phyloP scores from a whole-genome alignment of 305 asterid genomes.

The Fraxinus dipetala region DNA sequence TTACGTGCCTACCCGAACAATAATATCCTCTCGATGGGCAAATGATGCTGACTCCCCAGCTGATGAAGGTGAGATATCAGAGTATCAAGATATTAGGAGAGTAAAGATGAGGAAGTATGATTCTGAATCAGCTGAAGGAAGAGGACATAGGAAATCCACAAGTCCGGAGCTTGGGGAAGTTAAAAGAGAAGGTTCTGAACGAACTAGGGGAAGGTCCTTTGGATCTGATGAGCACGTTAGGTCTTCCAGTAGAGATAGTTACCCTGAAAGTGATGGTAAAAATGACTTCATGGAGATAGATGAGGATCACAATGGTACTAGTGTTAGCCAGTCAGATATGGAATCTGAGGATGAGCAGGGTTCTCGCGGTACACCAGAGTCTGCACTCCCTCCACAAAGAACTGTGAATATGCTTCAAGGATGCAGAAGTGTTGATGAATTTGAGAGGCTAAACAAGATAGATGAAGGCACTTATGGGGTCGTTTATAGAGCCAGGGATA shows the following conservation, averaged over 20 bases:
- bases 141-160: conserved; percentile 32
- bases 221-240: conserved; percentile 56
- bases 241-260: conserved; percentile 69
- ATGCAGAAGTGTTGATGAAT: conserved; percentile 86
- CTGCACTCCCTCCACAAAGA: conserved; percentile 46
- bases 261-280: conserved; percentile 37
- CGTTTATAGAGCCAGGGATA: conserved; percentile 83
- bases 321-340: conserved; percentile 45
- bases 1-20: conserved; percentile 41
- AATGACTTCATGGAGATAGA: conserved; percentile 50
- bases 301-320: conserved; percentile 36
- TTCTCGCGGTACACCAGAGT: conserved; percentile 48
- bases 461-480: conserved; percentile 96
- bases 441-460: conserved; percentile 83
- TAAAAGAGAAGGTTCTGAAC: conserved; percentile 48
- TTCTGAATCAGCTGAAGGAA: conserved; percentile 42
- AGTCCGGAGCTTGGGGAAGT: conserved; percentile 60
- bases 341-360: conserved; percentile 55
- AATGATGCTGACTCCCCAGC: conserved; percentile 67
- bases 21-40: conserved; percentile 85
- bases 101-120: conserved; percentile 30
- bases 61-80: conserved; percentile 76
- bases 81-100: conserved; percentile 39
- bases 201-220: conserved; percentile 42
- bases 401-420: conserved; percentile 91